Conservation (phyloP, 768 basidiomycete species). For the Asterophora parasitica region DNA sequence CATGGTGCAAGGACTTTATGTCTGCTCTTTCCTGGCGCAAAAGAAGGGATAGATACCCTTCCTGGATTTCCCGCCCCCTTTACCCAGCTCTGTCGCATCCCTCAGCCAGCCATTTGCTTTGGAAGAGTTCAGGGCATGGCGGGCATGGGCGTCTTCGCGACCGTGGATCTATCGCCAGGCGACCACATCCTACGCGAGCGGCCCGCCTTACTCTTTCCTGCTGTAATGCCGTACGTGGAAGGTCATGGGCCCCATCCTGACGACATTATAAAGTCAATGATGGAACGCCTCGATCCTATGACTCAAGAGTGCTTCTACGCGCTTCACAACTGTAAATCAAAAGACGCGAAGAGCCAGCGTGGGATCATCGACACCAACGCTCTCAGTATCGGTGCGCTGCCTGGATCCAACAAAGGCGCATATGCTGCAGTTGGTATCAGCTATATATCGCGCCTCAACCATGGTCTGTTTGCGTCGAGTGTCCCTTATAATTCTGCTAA, state of each 20-base stretch:
- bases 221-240: not conserved
- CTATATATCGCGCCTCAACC: constrained; percentile 14
- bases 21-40: constrained; percentile 9
- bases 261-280: not conserved
- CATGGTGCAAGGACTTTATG: not conserved
- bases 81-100: not conserved
- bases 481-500: not conserved
- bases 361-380: constrained; percentile 15
- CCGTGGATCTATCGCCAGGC: constrained; percentile 4
- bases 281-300: not conserved
- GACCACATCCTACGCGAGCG: constrained; percentile 10
- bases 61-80: constrained; percentile 8
- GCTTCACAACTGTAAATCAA: constrained; percentile 14
- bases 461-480: constrained; percentile 6
- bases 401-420: constrained; percentile 9
- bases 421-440: constrained; percentile 1
- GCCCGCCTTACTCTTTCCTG: constrained; percentile 6
- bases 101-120: not conserved
- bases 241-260: not conserved
- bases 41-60: constrained; percentile 4
- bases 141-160: constrained; percentile 10
- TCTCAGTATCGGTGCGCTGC: constrained; percentile 9
- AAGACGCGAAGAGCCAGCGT: not conserved
- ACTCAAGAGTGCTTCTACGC: not conserved
- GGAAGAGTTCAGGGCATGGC: constrained; percentile 4